A percentile compares a stretch with the other conserved stretches of the same genome.
Evolutionary conservation across 208 protist species (phyloP).

Genomic region (Trypanosoma boissoni): DNA sequence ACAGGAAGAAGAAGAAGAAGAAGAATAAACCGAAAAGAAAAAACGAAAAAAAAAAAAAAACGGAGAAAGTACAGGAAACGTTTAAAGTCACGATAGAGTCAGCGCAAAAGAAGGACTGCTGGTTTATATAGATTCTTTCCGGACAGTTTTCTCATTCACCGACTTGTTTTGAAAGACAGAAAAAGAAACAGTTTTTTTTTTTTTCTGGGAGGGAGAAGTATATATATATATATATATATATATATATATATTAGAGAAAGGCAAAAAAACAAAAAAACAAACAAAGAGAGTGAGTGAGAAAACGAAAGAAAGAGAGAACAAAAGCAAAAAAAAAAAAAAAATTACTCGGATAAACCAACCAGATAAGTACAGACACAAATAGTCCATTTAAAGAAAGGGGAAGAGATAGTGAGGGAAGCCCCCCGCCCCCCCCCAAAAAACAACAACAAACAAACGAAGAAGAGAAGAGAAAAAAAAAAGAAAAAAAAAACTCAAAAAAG

Average conservation of each 20-base stretch:
- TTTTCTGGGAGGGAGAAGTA: background rate
- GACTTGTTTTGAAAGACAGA: no score
- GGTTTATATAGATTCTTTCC: no score
- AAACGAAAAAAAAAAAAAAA: constrained; percentile 5
- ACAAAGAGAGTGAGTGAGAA: background rate
- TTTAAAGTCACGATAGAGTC: no score
- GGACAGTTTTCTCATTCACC: no score
- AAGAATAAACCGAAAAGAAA: background rate
- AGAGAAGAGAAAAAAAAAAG: background rate
- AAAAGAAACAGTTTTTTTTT: background rate
- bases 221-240: background rate
- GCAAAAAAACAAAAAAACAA: constrained; percentile 7
- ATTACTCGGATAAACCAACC: background rate
- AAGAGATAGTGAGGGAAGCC: constrained; percentile 26
- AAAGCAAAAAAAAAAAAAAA: background rate
- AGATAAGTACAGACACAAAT: constrained; percentile 27
- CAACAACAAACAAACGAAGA: constrained; percentile 6
- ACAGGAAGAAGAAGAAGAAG: background rate
- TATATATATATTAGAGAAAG: background rate
- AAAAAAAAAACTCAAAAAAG: background rate
- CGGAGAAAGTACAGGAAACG: background rate
- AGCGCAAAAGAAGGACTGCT: no score
- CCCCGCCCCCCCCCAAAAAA: background rate
- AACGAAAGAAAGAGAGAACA: constrained; percentile 6
- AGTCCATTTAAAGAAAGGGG: constrained; percentile 42